These are phyloP conservation scores for Medakamo hakoo DNA, from an alignment of 139 green algal genomes.

Conservation along the genomic window DNA sequence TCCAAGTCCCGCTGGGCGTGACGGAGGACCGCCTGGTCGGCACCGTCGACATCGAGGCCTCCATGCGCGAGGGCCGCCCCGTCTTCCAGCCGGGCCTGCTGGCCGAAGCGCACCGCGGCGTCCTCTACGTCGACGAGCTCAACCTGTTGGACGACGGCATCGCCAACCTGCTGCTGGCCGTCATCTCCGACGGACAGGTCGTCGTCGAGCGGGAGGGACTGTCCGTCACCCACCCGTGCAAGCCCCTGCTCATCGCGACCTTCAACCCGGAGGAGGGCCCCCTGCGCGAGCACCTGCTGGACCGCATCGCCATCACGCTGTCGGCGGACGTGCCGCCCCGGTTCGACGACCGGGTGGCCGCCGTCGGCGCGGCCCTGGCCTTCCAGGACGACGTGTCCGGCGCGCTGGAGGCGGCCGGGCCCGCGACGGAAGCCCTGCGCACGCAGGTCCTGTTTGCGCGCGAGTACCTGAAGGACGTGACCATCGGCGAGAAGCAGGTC, in stretches of 20 bases:
- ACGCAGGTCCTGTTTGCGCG: slow-evolving; percentile 85
- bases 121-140: slow-evolving; percentile 87
- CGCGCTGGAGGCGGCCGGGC: slow-evolving; percentile 46
- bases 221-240: slow-evolving; percentile 83
- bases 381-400: slow-evolving; percentile 33
- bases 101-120: slow-evolving; percentile 84
- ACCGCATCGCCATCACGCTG: slow-evolving; percentile 91
- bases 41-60: slow-evolving; percentile 97
- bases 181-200: slow-evolving; percentile 87
- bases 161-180: slow-evolving; percentile 92
- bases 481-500: slow-evolving; percentile 76
- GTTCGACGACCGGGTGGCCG: slow-evolving; percentile 23
- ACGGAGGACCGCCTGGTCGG: slow-evolving; percentile 96
- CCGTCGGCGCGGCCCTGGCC: slow-evolving; percentile 53
- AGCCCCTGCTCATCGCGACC: slow-evolving; percentile 89
- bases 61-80: slow-evolving; percentile 89
- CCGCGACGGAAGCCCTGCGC: slow-evolving; percentile 69
- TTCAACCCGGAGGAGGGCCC: slow-evolving; percentile 96
- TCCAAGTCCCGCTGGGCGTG: slow-evolving; percentile 95
- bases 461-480: slow-evolving; percentile 89
- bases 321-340: slow-evolving; percentile 47
- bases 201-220: slow-evolving; percentile 95
- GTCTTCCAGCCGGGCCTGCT: slow-evolving; percentile 97
- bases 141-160: slow-evolving; percentile 98
- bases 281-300: slow-evolving; percentile 92